Evolutionary conservation across 495 filamentous ascomycete genomes (phyloP).

Genomic region (Bryoglossum gracile): DNA sequence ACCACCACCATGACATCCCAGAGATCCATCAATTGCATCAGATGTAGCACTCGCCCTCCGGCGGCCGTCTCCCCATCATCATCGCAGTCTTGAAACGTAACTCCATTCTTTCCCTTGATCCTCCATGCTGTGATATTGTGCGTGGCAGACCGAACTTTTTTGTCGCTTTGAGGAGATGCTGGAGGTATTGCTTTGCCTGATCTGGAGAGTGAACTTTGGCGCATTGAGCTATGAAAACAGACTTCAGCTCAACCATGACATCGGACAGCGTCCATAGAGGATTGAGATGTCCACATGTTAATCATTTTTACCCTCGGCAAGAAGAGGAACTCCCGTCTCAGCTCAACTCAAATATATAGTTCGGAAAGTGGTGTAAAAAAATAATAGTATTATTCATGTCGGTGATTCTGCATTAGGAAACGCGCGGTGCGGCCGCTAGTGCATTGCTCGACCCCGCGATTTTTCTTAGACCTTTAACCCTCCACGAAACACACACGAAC

Average conservation of each 20-base stretch:
- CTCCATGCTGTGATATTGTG: constrained; percentile 78
- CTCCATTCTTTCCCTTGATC: constrained; percentile 36
- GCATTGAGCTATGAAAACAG: constrained; percentile 74
- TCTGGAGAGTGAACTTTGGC: constrained; percentile 56
- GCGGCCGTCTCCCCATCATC: constrained; percentile 97
- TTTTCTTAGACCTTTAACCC: too few relatives aligned
- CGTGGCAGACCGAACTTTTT: constrained; percentile 72
- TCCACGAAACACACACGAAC: too few relatives aligned
- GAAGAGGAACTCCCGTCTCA: too few relatives aligned
- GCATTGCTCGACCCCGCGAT: too few relatives aligned
- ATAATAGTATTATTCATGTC: too few relatives aligned
- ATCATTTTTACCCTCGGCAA: too few relatives aligned
- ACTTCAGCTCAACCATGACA: constrained; percentile 72
- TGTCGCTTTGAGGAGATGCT: constrained; percentile 73
- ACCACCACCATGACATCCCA: constrained; percentile 94
- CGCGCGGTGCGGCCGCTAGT: too few relatives aligned
- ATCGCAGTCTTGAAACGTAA: constrained; percentile 79
- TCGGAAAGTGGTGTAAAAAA: too few relatives aligned
- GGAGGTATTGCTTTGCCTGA: constrained; percentile 61
- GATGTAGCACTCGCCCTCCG: constrained; percentile 72
- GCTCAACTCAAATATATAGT: too few relatives aligned
- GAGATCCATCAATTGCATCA: constrained; percentile 91
- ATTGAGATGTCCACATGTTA: too few relatives aligned
- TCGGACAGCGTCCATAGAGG: constrained; percentile 67
- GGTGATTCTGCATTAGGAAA: too few relatives aligned